Evolutionary conservation across 2,329 filamentous ascomycete species (phyloP), one percentile per base, ranked within the genome.

Genomic region (Penicillium frequentans): DNA sequence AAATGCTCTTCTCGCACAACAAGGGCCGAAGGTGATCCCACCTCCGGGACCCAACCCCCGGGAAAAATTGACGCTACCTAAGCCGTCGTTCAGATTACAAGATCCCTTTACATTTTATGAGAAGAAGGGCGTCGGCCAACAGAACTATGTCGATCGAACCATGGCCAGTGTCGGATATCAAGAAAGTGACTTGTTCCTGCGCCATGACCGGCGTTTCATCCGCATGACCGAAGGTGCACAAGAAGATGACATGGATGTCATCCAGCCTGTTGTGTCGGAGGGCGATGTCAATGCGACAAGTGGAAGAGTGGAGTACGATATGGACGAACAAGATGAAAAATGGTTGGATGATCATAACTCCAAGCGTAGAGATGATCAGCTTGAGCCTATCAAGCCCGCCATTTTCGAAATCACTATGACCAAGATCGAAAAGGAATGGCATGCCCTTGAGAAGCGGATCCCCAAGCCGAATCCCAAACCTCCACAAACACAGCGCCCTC

Each of bases 381-480:
- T 91, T 23, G 91, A 96, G 64, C 82, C 87, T 2, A 95, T 99
- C 67, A 96, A 93, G 49, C 90, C 93, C 21, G 93, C 96, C 61
- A 86, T 97, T 50, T 97, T 99, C 69, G 95, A 99, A 73, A 96
- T 98, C 60, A 96, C 93, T 16, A 96, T 99, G 77, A 99, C 95
- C 10, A 97, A 97, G 74, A 97, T 99, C 58, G 95, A 99, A 75
- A 97, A 97, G 76, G 93, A 98, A 73, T 99, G 95, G 91, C 91
- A 98, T 73, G 90, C 91, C 6, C 80, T 99, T 8, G 95, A 99
- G 75, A 97, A 96, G 79, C 85, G 92, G 59, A 98, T 99, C 70
- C 95, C 95, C 0, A 99, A 99, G 72, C 91, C 93, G 14, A 96
- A 96, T 69, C 93, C 93, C 0, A 97, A 97, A 67, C 93, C 95